Evolutionary conservation across 2,329 filamentous ascomycete genomes (phyloP), one percentile per base, ranked within the genome.

Genomic region (Scytalidium lignicola): DNA sequence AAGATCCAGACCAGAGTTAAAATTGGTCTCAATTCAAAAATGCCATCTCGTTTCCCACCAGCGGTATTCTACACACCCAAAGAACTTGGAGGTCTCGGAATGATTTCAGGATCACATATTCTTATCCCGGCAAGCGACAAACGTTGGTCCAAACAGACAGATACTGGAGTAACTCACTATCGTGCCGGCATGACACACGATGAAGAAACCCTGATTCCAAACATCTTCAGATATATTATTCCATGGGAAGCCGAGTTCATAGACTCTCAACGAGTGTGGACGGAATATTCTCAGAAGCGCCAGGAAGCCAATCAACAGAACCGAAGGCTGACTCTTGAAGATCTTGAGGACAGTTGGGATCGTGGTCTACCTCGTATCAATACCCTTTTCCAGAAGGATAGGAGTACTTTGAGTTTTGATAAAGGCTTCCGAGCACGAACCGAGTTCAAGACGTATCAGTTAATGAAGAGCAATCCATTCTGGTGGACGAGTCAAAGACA

Each of bases 181-280:
- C 85, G 93, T 52, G 88, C 91, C 52, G 93, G 93, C 70, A 99
- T 99, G 93, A 93, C 90, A 18, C 91, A 97, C 62, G 91, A 97
- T 55, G 92, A 97, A 66, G 93, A 99, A 70, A 97, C 93, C 0
- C 73, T 99, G 47, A 99, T 99, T 51, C 93, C 93, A 9, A 97
- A 99, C 66, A 99, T 99, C 61, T 97, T 97, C 83, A 85, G 93
- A 52, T 99, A 99, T 70, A 97, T 99, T 65, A 96, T 97, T 56
- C 92, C 93, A 0, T 99, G 93, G 93, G 93, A 99, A 67, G 89
- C 92, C 1, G 93, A 99, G 67, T 99, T 99, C 69, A 95, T 97
- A 58, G 95, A 99, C 66, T 99, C 93, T 3, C 95, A 99, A 67
- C 86, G 95, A 59, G 93, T 99, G 1, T 99, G 93, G 93, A 97